Evolutionary conservation across 75 land plant species (phyloP).

Genomic region (Cupressus sempervirens): DNA sequence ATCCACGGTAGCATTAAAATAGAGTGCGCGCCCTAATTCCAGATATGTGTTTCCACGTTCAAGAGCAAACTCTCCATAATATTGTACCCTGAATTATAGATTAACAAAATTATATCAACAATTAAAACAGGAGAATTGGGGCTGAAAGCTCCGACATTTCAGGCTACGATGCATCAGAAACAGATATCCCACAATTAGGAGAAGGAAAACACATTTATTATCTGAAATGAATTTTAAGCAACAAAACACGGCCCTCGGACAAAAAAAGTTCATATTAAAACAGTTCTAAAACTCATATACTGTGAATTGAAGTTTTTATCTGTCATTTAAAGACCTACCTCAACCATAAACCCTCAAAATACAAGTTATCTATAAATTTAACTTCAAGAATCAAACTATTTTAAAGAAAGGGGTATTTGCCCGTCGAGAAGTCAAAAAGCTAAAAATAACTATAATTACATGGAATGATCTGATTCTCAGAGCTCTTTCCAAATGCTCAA

Average conservation of each 20-base stretch:
- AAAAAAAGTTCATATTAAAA: too few species aligned
- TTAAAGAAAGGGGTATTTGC: background rate
- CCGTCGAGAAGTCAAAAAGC: background rate
- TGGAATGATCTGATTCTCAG: background rate
- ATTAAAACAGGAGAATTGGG: background rate
- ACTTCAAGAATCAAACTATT: too few species aligned
- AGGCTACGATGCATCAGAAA: background rate
- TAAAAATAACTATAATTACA: background rate
- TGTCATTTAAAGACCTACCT: background rate
- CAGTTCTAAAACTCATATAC: background rate
- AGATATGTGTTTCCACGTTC: constrained; percentile 79
- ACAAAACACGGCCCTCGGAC: too few species aligned
- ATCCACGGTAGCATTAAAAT: constrained; percentile 80
- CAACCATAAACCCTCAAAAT: background rate
- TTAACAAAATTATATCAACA: background rate
- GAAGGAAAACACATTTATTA: background rate
- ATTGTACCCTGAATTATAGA: constrained; percentile 54
- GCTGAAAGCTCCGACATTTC: background rate
- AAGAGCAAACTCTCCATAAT: constrained; percentile 80
- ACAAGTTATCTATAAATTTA: too few species aligned
- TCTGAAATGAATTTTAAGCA: background rate
- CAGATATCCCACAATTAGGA: background rate
- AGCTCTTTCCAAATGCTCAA: background rate
- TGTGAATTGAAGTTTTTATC: too few species aligned
- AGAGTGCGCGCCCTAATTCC: constrained; percentile 80